phyloP scores from a whole-genome alignment of 495 filamentous ascomycete genomes.

The Cercophora scortea region DNA sequence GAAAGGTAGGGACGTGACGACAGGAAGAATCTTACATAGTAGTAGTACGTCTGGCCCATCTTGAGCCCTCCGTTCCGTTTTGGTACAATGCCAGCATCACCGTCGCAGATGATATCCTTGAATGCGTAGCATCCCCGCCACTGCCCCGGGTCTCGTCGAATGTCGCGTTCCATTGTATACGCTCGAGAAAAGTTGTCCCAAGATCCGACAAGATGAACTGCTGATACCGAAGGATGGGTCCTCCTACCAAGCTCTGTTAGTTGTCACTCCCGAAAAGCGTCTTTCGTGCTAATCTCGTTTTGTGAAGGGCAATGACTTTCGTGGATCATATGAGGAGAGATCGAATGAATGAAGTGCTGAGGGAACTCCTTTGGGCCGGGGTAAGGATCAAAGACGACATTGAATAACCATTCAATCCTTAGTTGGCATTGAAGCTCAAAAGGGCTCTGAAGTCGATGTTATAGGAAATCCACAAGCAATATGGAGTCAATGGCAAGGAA shows the following conservation, averaged over 20 bases:
- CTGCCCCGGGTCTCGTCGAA: slow-evolving; percentile 56
- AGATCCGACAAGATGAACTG: slow-evolving; percentile 77
- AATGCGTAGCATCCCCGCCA: slow-evolving; percentile 85
- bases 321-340: too few species aligned
- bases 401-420: neutral
- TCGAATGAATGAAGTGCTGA: too few species aligned
- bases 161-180: slow-evolving; percentile 74
- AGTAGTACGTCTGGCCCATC: slow-evolving; percentile 92
- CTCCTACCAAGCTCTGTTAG: slow-evolving; percentile 35
- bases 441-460: slow-evolving; percentile 4
- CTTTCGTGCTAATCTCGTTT: too few species aligned
- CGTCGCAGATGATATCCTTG: slow-evolving; percentile 77
- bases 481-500: neutral
- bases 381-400: neutral
- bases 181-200: slow-evolving; percentile 83
- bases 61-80: slow-evolving; percentile 72
- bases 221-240: slow-evolving; percentile 56
- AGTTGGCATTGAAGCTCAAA: neutral
- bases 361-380: neutral
- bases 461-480: neutral
- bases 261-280: neutral
- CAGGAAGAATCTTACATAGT: slow-evolving; percentile 58
- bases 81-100: slow-evolving; percentile 44
- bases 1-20: neutral
- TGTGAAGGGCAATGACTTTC: too few species aligned